Base-by-base conservation (phyloP, 306 rosid genomes). In the Vigna trinervia region DNA sequence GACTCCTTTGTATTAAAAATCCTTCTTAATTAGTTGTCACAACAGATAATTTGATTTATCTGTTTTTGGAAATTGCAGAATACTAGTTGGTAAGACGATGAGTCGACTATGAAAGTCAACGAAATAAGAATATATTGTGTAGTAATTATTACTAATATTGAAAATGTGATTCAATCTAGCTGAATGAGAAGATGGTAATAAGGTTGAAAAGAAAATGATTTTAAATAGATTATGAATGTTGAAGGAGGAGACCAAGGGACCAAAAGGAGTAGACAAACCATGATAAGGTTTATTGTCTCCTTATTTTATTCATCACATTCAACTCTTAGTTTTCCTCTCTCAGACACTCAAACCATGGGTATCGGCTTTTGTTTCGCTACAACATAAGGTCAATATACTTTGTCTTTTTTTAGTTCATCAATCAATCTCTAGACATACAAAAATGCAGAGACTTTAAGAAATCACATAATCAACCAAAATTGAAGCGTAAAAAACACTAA, bases 301-400 rank as follows among this genome's bases (percentile, higher is more conserved):
- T 2, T 22, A 12, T 6, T 39, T 39, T n/a, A 62, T 62, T 62
- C 12, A 62, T 15, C 46, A 41, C 4, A 30, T 63, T 64, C 48
- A 14, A 8, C 48, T 39, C 43, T 19, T 4, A 19, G 2, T 39
- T 64, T 38, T 36, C 3, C 34, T 62, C 26, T 62, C 41, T 30
- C 67, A n/a, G 22, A 61, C 22, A 61, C 69, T 63, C 26, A 63
- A 62, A 63, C 69, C 69, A 36, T 63, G 69, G 69, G 17, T 63
- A 36, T 63, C 3, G 69, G 30, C 48, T 38, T 63, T 63, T 63
- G 9, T 63, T 63, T 62, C 12, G 69, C 14, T 8, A 36, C 69
- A 36, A 36, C 48, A 62, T 15, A 62, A 62, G 69, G 48, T 62
- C 69, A 62, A 62, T n/a, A 4, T 36, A n/a, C 14, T 62, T 62